phyloP scores from a whole-genome alignment of 805 yeast species.

The Wickerhamomyces canadensis region DNA sequence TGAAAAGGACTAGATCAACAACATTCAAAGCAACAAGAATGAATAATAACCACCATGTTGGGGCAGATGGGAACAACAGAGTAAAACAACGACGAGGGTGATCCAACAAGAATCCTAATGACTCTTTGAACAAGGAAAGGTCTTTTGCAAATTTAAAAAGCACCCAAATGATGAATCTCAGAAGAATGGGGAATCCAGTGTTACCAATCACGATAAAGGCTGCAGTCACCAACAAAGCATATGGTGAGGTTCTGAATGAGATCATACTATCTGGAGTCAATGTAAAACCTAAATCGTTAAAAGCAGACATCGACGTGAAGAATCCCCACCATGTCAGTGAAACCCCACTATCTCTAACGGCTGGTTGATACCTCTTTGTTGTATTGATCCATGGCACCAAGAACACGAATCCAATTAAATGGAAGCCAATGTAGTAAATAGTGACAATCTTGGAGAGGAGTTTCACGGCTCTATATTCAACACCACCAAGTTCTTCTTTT shows the following conservation, averaged over 20 bases:
- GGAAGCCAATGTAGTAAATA: conserved; percentile 72
- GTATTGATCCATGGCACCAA: conserved; percentile 58
- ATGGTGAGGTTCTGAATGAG: conserved; percentile 59
- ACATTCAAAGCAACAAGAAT: conserved; percentile 69
- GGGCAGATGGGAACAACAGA: conserved; percentile 80
- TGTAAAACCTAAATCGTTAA: conserved; percentile 82
- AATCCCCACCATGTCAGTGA: conserved; percentile 92
- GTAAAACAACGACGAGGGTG: conserved; percentile 98
- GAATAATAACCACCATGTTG: conserved; percentile 91
- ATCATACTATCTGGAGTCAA: conserved; percentile 77
- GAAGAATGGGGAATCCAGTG: conserved; percentile 85
- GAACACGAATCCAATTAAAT: conserved; percentile 45
- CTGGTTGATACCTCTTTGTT: conserved; percentile 34
- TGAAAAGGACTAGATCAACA: conserved; percentile 74
- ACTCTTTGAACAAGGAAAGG: conserved; percentile 59
- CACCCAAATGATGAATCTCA: conserved; percentile 81
- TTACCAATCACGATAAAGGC: conserved; percentile 87
- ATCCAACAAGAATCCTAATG: conserved; percentile 79
- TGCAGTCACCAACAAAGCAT: conserved; percentile 53
- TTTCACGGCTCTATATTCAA: conserved; percentile 88
- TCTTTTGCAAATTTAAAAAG: conserved; percentile 63
- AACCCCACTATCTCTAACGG: conserved; percentile 51
- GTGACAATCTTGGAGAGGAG: conserved; percentile 61
- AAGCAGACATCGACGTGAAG: conserved; percentile 73
- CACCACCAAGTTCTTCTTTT: conserved; percentile 94